Percentiles rank a stretch among this genome's conserved stretches.
Conservation (phyloP, 495 filamentous ascomycete species). For the Apiosordaria backusii region DNA sequence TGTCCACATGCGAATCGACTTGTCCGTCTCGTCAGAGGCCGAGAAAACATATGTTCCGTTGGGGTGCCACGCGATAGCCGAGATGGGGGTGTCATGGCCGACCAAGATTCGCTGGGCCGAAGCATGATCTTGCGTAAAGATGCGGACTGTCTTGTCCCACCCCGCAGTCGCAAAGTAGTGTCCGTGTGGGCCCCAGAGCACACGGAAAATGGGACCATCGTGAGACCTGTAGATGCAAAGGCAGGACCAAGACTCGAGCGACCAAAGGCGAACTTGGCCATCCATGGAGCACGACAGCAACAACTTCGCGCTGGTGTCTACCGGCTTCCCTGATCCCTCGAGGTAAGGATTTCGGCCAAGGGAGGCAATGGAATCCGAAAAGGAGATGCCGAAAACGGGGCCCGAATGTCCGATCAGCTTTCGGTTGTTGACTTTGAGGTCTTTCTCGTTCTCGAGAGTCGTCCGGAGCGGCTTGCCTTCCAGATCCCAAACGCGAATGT, state of each 20-base stretch:
- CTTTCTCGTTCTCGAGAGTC: slow-evolving; percentile 36
- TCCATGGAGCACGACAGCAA: slow-evolving; percentile 87
- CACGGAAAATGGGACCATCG: slow-evolving; percentile 80
- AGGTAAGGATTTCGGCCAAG: slow-evolving; percentile 42
- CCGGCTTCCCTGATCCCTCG: slow-evolving; percentile 43
- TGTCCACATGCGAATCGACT: slow-evolving; percentile 96
- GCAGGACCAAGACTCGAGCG: slow-evolving; percentile 80
- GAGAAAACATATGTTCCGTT: slow-evolving; percentile 93
- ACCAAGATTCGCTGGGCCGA: slow-evolving; percentile 83
- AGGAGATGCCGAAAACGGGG: slow-evolving; percentile 83
- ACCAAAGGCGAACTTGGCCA: slow-evolving; percentile 86
- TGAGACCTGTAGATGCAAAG: slow-evolving; percentile 92
- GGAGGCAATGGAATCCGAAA: slow-evolving; percentile 70
- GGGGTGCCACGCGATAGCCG: slow-evolving; percentile 82
- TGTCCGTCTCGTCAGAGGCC: slow-evolving; percentile 71
- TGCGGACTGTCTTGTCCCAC: slow-evolving; percentile 81
- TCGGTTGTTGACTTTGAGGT: slow-evolving; percentile 53
- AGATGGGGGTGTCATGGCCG: slow-evolving; percentile 87
- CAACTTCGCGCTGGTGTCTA: slow-evolving; percentile 63
- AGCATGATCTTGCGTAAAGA: slow-evolving; percentile 89
- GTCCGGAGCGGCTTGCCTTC: slow-evolving; percentile 69
- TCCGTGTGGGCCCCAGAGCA: slow-evolving; percentile 88
- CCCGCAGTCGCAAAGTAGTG: slow-evolving; percentile 91
- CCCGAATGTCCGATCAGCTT: slow-evolving; percentile 90
- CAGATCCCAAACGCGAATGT: slow-evolving; percentile 88